Base-by-base conservation (phyloP, 2,329 filamentous ascomycete species). In the Magnaporthiopsis poae region DNA sequence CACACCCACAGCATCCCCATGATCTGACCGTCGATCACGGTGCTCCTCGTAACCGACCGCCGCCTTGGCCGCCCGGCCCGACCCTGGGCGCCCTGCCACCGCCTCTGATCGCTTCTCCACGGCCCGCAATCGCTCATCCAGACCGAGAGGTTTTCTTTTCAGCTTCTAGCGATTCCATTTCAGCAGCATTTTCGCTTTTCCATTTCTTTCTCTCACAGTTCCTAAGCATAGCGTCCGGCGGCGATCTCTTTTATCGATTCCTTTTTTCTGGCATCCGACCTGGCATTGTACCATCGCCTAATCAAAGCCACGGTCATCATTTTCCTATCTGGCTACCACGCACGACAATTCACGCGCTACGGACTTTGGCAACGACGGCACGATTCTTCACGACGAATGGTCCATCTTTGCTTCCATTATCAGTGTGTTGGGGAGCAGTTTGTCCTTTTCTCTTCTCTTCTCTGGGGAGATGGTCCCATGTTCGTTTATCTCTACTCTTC, bases 171-270 rank as follows among this genome's bases (percentile, higher is more conserved):
- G 39, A 46, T 61, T 15, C 46, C 27, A n/a, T 62, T 64, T 62
- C 29, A 60, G 52, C 52, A 59, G 33, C 33, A 21, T 63, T 62
- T 18, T 64, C 25, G 29, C 18, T 60, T 61, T 60, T 52, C 66
- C 56, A 25, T 31, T 18, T 67, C 67, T 31, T 18, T 67, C 67
- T 66, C 59, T 64, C 31, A 31, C 18, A 61, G 68, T 64, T n/a
- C 60, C 36, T 36, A 21, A 71, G 70, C 71, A 72, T 70, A 69
- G 71, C 71, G 63, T 68, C 61, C 67, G 66, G 61, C 66, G 66
- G 62, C 69, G 65, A 52, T 67, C 69, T 70, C 67, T 67, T 64
- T 52, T 33, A 27, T 63, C n/a, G 18, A 12, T 64, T 52, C 29
- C 46, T 27, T 60, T 52, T 59, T 21, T 59, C 21, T 25, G 31